Percentiles rank a stretch among this genome's conserved stretches.
Conservation (phyloP, 441 rosid species). For the Pelargonium cotyledonis region DNA sequence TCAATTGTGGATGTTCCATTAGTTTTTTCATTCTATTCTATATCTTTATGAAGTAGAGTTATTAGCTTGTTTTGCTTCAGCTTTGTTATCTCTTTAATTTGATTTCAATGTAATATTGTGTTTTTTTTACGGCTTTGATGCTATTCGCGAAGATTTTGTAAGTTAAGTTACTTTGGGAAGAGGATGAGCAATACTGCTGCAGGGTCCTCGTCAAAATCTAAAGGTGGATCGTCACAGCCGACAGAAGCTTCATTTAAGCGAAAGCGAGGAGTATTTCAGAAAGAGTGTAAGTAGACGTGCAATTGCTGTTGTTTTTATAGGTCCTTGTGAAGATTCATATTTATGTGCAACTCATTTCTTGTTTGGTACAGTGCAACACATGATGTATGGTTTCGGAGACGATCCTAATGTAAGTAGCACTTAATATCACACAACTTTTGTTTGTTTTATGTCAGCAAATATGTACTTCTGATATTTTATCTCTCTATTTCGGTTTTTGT, state of each 20-base stretch:
- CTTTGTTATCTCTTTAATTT: background rate
- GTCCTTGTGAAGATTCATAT: background rate
- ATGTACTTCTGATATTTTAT: background rate
- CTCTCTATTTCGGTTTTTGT: background rate
- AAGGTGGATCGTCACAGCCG: slow-evolving; percentile 50
- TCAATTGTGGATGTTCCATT: no score
- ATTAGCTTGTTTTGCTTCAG: background rate
- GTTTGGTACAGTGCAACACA: slow-evolving; percentile 66
- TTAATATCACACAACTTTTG: background rate
- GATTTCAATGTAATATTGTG: background rate
- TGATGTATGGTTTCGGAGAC: slow-evolving; percentile 97
- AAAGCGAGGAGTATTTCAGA: slow-evolving; percentile 74
- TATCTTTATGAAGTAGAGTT: no score
- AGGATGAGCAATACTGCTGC: slow-evolving; percentile 36
- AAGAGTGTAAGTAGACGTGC: slow-evolving; percentile 51
- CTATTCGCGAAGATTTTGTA: background rate
- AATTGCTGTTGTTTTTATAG: background rate
- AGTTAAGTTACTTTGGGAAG: background rate
- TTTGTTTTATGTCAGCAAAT: background rate
- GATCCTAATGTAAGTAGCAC: slow-evolving; percentile 64
- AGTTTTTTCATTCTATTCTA: no score
- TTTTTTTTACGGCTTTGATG: background rate
- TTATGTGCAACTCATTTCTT: background rate
- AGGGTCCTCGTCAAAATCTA: slow-evolving; percentile 41
- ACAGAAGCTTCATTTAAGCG: slow-evolving; percentile 67